Base-by-base conservation (phyloP, 2,329 filamentous ascomycete species). In the Ascochyta pisi region DNA sequence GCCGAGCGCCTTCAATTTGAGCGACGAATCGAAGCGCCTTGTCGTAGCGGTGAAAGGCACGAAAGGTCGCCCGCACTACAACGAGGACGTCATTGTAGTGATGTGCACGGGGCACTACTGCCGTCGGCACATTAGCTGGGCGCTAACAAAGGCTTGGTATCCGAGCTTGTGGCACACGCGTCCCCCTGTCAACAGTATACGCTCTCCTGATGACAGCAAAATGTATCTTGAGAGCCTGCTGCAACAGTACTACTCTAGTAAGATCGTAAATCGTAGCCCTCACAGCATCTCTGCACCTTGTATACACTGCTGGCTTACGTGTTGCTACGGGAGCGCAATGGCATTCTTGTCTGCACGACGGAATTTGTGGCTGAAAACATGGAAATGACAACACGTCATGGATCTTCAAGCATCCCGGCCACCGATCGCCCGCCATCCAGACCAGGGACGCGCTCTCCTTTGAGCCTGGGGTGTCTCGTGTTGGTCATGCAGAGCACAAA, bases 311-410 rank as follows among this genome's bases (percentile, higher is more conserved):
- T 23, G 12, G 6, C 4, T 10, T 26, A 19, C 12, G 2, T n/a
- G 37, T 31, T 37, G n/a, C 38, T 15, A 16, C 19, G 31, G 31
- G n/a, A 48, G 16, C 22, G 37, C 8, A 47, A 44, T 47, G 42
- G 37, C 53, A 51, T 56, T 51, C 42, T 47, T 51, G 26, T 23
- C 23, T 7, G 43, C 31, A 6, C 10, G n/a, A 39, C 38, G 42
- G 47, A 35, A 51, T 47, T 46, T 56, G 53, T 56, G 53, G 53
- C 53, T 56, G 47, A 51, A 56, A 56, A 43, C 53, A 56, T 56
- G 47, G 37, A 56, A 56, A 42, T 41, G 41, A 29, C 42, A 50
- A 24, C 37, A 51, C 53, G 53, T 56, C 47, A 51, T 56, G 53
- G 53, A 51, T 56, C 47, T 56, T 39, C 53, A 31, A 8, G 23